Base-by-base conservation (phyloP, 1,284 basidiomycete species). In the Psilocybe mexicana region DNA sequence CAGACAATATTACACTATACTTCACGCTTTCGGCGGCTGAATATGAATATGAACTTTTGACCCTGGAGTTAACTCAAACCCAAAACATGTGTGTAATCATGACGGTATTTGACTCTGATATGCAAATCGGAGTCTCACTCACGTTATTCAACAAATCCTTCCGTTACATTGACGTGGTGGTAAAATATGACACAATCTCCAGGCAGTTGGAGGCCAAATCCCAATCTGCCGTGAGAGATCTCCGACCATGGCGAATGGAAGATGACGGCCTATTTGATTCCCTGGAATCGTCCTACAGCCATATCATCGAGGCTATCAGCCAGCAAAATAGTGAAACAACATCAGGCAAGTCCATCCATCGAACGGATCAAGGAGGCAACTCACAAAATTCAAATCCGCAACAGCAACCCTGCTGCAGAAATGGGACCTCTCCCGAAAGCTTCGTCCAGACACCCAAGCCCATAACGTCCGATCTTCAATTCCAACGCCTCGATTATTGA, bases 81-180 rank as follows among this genome's bases (percentile, higher is more conserved):
- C 35, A 36, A 36, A 36, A 36, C 35, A 12, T 7, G 35, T 12
- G 12, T 36, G 12, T 59, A 2, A 54, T 50, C 25, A 46, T 59
- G 14, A 42, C 53, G 3, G 23, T 52, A 7, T 51, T n/a, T n/a
- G 57, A 54, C 24, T 40, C 42, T 28, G 54, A 45, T 18, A 52
- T 54, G 25, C 52, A 51, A 30, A 51, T 48, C 7, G 46, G 7
- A 36, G 35, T 6, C 6, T 7, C 35, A 36, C 35, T 36, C 12
- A 6, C 12, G 6, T 12, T 7, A 6, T 7, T 36, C 12, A 12
- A 10, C 8, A 14, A 23, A 2, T 28, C 46, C 2, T 10, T 48
- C 11, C 23, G 26, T 3, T 30, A 48, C 26, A 3, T 48, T 1
- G 26, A 48, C 4, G 26, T 23, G 26, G 2, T 6, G 14, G 46